Percentiles rank a stretch among this genome's conserved stretches.
These are phyloP conservation scores for Dichomitus squalens DNA, from an alignment of 1,284 basidiomycete species.

Conservation along the genomic window DNA sequence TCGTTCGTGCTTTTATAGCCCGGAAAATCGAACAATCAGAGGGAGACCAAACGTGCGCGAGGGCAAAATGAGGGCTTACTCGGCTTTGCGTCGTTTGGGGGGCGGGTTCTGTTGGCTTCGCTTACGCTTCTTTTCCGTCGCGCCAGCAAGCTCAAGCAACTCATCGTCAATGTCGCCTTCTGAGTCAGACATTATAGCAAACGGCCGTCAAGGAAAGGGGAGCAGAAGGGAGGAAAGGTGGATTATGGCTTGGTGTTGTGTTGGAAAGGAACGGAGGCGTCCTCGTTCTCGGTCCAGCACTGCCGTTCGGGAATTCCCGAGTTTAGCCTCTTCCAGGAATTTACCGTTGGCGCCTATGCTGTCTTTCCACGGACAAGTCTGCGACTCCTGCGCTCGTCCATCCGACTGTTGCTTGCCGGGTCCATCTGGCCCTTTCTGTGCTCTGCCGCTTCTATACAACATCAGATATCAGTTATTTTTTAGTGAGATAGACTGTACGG, in stretches of 20 bases:
- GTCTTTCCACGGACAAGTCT: neutral
- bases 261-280: neutral
- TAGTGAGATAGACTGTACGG: too few species aligned
- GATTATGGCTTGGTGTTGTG: conserved; percentile 2
- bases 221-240: neutral
- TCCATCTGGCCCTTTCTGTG: too few species aligned
- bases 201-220: neutral
- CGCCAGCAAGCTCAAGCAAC: conserved; percentile 67
- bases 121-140: conserved; percentile 55
- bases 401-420: neutral
- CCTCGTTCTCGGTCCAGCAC: neutral
- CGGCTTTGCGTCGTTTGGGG: conserved; percentile 51
- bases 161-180: conserved; percentile 71
- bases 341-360: conserved; percentile 2
- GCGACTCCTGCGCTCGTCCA: too few species aligned
- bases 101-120: conserved; percentile 33
- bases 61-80: conserved; percentile 38
- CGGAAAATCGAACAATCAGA: too few species aligned
- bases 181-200: conserved; percentile 64
- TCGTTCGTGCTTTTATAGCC: conserved; percentile 19
- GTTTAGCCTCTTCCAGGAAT: conserved; percentile 7
- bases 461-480: too few species aligned
- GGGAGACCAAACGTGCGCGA: too few species aligned
- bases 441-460: too few species aligned
- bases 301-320: conserved; percentile 5